Percentiles rank a stretch among this genome's conserved stretches.
Conservation (phyloP, 257 asterid species). For the Paulownia fortunei region DNA sequence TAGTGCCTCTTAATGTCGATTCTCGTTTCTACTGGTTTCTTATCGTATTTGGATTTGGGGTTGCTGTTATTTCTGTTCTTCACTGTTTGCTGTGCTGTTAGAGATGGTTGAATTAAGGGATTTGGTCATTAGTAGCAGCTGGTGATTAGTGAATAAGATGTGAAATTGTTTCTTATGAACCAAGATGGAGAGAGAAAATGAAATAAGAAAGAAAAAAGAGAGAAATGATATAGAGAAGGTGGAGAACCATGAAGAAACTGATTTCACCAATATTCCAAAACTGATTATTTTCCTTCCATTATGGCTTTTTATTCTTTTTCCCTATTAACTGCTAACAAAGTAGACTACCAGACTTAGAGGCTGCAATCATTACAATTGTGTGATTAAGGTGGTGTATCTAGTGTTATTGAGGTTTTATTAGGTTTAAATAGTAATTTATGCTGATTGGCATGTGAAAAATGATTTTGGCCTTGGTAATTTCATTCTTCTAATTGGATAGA, state of each 20-base stretch:
- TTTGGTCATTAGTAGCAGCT: conserved; percentile 1
- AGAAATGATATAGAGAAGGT: not conserved
- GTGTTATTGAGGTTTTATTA: not conserved
- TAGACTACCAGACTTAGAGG: not conserved
- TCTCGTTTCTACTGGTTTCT: not conserved
- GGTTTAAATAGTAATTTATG: not conserved
- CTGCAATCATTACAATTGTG: not conserved
- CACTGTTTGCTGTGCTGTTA: not conserved
- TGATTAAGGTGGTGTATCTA: not conserved
- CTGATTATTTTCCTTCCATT: not conserved
- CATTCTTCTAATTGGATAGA: not conserved
- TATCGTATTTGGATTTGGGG: not conserved
- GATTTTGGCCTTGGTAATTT: not conserved
- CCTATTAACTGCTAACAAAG: not conserved
- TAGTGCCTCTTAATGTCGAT: not conserved
- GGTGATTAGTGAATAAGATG: not conserved
- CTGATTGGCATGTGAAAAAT: not conserved
- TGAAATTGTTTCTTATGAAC: not conserved
- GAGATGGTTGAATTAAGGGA: not conserved
- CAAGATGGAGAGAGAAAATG: not conserved
- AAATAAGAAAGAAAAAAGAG: not conserved
- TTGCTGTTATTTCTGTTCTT: not conserved
- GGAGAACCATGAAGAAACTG: not conserved
- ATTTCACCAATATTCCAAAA: not conserved
- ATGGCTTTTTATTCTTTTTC: not conserved